Base-by-base conservation (phyloP, 257 asterid species). In the Solanum appendiculatum region DNA sequence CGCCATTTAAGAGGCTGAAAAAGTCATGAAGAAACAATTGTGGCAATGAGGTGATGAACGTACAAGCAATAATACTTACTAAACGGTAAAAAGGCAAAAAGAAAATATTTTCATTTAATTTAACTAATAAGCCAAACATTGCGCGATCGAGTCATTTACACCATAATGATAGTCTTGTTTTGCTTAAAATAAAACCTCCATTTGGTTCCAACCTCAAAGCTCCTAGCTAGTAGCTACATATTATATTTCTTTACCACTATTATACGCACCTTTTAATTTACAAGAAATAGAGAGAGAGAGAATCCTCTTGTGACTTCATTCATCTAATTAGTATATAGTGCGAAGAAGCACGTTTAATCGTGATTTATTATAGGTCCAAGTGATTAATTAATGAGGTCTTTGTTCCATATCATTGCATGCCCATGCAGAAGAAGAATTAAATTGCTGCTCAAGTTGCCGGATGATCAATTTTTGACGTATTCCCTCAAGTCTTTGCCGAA, bases 401-500 rank as follows among this genome's bases (percentile, higher is more conserved):
- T 88, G 88, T 60, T 89, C 90, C 75, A 81, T 73, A 40, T 83
- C 86, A 21, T 92, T 94, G 95, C 94, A 93, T 88, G 93, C 91
- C 94, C 93, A 91, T 91, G 94, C 93, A 89, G 93, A 86, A 91
- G 89, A 44, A 64, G 25, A 29, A 78, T 91, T 88, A 87, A 93
- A 5, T 16, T 92, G 94, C 88, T 91, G 95, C 89, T 94, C 96
- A 36, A 94, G 92, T 86, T 95, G 94, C 83, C 98, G 98, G 77
- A 89, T 94, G 5, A 92, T 87, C 84, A 94, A 85, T 3, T 93
- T 92, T 91, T 94, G 96, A 20, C 98, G 98, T 16, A 93, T 92
- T 66, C 91, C 96, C 94, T 95, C 93, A 6, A 97, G 95, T 51
- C 94, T 93, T 40, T 91, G 93, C 70, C 96, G 90, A 88, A 97